Percentiles rank a stretch among this genome's conserved stretches.
Evolutionary conservation across 139 green algal species (phyloP).

Genomic region (Astrephomene gubernaculifera): DNA sequence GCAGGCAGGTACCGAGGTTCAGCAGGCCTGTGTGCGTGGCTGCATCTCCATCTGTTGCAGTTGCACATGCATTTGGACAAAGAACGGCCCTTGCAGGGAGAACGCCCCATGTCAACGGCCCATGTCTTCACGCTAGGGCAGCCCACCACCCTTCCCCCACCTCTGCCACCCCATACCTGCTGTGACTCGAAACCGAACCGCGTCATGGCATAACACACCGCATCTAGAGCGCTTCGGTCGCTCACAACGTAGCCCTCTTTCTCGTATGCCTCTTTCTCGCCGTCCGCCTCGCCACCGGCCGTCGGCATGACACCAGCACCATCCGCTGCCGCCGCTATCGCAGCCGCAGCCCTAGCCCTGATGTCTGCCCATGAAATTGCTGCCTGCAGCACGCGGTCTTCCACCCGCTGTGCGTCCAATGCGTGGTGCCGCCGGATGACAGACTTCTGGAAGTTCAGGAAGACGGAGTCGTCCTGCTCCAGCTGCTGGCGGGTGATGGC

Average conservation of each 20-base stretch:
- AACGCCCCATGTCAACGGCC: neutral
- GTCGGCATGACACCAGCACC: neutral
- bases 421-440: neutral
- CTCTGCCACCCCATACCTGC: neutral
- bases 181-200: constrained; percentile 2
- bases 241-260: neutral
- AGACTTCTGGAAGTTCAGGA: neutral
- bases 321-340: neutral
- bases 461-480: neutral
- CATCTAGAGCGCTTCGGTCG: constrained; percentile 25
- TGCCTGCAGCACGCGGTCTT: neutral
- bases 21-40: neutral
- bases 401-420: neutral
- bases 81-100: neutral
- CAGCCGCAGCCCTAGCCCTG: neutral
- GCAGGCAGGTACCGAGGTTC: neutral
- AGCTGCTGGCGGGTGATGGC: neutral
- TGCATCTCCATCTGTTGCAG: too few species aligned
- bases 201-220: neutral
- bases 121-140: neutral
- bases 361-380: neutral
- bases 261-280: too few species aligned
- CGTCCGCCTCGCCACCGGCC: neutral
- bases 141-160: neutral
- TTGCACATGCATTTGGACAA: neutral